Percentiles rank a stretch among this genome's conserved stretches.
These are phyloP conservation scores for Cubamyces lactineus DNA, from an alignment of 768 basidiomycete species.

Conservation along the genomic window DNA sequence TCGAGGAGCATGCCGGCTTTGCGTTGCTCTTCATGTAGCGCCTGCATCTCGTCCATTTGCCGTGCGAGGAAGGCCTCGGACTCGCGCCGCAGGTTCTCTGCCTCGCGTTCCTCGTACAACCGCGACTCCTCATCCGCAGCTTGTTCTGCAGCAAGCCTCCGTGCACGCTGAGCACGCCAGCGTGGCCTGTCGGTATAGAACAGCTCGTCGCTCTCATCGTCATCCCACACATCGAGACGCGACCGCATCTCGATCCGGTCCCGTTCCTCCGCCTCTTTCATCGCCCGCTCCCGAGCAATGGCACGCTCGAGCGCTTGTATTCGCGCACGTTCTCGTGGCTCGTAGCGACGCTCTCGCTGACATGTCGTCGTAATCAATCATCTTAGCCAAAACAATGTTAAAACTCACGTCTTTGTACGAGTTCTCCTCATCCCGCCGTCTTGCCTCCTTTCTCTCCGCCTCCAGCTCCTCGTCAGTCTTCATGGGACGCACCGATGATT, in stretches of 20 bases:
- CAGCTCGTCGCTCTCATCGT: conserved; percentile 89
- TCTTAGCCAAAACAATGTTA: neutral
- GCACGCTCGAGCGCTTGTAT: conserved; percentile 77
- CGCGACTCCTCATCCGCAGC: conserved; percentile 84
- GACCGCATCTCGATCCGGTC: conserved; percentile 80
- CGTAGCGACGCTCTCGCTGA: conserved; percentile 93
- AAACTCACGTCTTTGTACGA: conserved; percentile 83
- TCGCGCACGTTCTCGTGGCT: conserved; percentile 83
- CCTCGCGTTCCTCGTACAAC: conserved; percentile 81
- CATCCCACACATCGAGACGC: conserved; percentile 87
- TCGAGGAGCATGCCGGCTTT: conserved; percentile 89
- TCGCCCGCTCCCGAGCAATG: conserved; percentile 69
- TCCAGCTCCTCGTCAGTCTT: conserved; percentile 89
- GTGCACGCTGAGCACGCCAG: conserved; percentile 80
- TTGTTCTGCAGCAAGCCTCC: conserved; percentile 76
- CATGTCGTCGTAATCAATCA: neutral
- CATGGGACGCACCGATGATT: conserved; percentile 28
- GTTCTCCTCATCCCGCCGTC: conserved; percentile 78
- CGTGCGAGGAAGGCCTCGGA: conserved; percentile 92
- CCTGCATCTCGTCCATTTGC: conserved; percentile 96
- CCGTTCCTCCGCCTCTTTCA: conserved; percentile 77
- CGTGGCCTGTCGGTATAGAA: conserved; percentile 91
- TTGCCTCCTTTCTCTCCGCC: conserved; percentile 73
- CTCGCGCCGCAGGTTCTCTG: conserved; percentile 84
- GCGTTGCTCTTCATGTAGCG: conserved; percentile 86